Evolutionary conservation across 108 stramenopile species (phyloP), one percentile per base, ranked within the genome.

Genomic region (Aureococcus anophagefferens): DNA sequence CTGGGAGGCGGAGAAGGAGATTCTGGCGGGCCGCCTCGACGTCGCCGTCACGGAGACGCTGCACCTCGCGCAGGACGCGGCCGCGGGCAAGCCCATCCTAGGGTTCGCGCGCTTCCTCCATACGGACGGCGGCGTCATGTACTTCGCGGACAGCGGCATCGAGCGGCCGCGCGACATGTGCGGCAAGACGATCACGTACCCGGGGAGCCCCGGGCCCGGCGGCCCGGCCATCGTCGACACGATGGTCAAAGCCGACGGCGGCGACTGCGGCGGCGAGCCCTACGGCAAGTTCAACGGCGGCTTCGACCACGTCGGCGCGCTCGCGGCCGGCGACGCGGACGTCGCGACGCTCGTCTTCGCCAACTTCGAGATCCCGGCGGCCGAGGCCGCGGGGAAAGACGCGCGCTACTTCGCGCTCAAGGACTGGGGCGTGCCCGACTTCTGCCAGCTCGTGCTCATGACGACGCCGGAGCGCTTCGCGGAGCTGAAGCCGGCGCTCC

Each of bases 1-100:
- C 63, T 85, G 84, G 84, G 84, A 85, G 66, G 84, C 84, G 0
- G 84, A 82, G 63, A 73, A 85, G 36, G 84, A 85, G 78, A 85
- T 85, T 0, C 13, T 85, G 14, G 75, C 66, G 33, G 84, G 84
- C 25, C 66, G 79, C 34, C 65, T 85, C 45, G 84, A 85, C 36
- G 79, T 85, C 14, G 84, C 84, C 0, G 81, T 85, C 3, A 83
- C 84, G 18, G 84, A 85, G 62, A 79, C 84, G 0, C 64, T 85
- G 0, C 84, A 85, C 51, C 75, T 85, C 35, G 84, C 84, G 17
- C 81, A 78, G 64, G 84, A 85, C 68, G 79, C 79, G 4, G 81
- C 84, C 0, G 67, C 65, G 30, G 81, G 80, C 0, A 81, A 81
- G 67, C 81, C 80, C 0, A 81, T 85, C 4, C 35, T 82, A n/a